Base-by-base conservation (phyloP, 2,329 filamentous ascomycete genomes). In the Zopfia rhizophila region DNA sequence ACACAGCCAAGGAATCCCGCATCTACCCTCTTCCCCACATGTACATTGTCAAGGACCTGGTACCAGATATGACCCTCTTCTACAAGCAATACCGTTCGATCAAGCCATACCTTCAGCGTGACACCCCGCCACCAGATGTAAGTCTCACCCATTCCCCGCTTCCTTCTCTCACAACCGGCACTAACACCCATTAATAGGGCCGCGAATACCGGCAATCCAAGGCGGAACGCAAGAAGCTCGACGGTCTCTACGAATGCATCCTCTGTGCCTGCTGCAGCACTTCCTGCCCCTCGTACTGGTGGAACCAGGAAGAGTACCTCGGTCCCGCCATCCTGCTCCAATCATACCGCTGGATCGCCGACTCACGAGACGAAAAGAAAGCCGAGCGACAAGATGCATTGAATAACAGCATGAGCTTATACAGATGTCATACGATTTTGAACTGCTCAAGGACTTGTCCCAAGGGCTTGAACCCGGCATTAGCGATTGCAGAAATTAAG, bases 51-150 rank as follows among this genome's bases (percentile, higher is more conserved):
- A 99, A 97, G 85, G 94, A 99, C 74, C 86, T 99, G 54, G 94
- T 99, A 23, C 93, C 94, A 48, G 94, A 99, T 73, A 81, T 99
- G 79, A 99, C 94, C 54, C 89, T 94, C 70, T 97, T 99, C 81
- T 99, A 99, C 86, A 97, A 97, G 84, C 94, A 99, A 82, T 99
- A 99, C 85, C 96, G 97, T 79, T 97, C 92, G 12, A 97, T 99
- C 79, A 96, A 97, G 86, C 94, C 94, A 30, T 99, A 96, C 75
- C 86, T 99, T 41, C 94, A 97, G 81, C 86, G 91, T 69, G 88
- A 92, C 56, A 94, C 90, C 19, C 88, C 90, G 43, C 79, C 90
- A 30, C 84, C 86, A 60, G 90, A 97, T 71, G 90, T 95, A 83
- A 73, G 88, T 81, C 33, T 37, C 27, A n/a, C n/a, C 32, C 19